These are phyloP conservation scores for Phytophthora quininea DNA, from an alignment of 352 stramenopile genomes.

Conservation along the genomic window DNA sequence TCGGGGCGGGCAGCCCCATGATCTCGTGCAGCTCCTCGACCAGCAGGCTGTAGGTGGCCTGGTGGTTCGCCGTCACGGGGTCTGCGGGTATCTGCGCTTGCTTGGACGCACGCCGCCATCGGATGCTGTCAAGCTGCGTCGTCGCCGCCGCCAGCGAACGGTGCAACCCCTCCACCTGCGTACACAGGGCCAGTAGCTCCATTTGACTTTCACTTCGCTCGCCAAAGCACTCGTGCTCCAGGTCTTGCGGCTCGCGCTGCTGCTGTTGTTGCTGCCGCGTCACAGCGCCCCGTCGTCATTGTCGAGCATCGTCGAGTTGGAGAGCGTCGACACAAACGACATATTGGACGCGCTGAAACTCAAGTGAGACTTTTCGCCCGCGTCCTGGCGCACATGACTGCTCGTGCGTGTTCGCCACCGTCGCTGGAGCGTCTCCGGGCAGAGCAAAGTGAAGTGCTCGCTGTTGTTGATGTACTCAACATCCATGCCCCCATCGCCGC, in stretches of 20 bases:
- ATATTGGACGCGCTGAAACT: slow-evolving; percentile 43
- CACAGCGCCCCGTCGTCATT: slow-evolving; percentile 27
- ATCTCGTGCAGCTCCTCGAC: slow-evolving; percentile 77
- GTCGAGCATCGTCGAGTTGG: slow-evolving; percentile 37
- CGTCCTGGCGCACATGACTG: slow-evolving; percentile 42
- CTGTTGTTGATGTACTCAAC: slow-evolving; percentile 60
- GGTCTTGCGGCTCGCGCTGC: slow-evolving; percentile 22
- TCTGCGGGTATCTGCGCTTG: slow-evolving; percentile 22
- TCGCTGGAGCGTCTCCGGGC: slow-evolving; percentile 45
- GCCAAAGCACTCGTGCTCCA: too few relatives aligned
- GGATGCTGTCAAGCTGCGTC: slow-evolving; percentile 53
- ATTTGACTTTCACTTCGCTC: too few relatives aligned
- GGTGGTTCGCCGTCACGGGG: slow-evolving; percentile 37
- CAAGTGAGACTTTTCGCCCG: slow-evolving; percentile 47
- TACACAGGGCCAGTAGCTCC: slow-evolving; percentile 48
- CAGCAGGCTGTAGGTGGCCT: slow-evolving; percentile 50
- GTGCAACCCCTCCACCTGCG: slow-evolving; percentile 58
- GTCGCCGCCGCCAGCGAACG: slow-evolving; percentile 56
- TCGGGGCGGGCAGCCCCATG: slow-evolving; percentile 60
- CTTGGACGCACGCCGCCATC: slow-evolving; percentile 27
- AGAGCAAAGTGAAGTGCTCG: slow-evolving; percentile 65
- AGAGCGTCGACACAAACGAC: slow-evolving; percentile 48
- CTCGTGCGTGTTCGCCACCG: slow-evolving; percentile 27
- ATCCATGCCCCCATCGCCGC: slow-evolving; percentile 31
- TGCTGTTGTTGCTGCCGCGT: slow-evolving; percentile 6